Evolutionary conservation across 306 rosid species (phyloP).

Genomic region (Prunus armeniaca): DNA sequence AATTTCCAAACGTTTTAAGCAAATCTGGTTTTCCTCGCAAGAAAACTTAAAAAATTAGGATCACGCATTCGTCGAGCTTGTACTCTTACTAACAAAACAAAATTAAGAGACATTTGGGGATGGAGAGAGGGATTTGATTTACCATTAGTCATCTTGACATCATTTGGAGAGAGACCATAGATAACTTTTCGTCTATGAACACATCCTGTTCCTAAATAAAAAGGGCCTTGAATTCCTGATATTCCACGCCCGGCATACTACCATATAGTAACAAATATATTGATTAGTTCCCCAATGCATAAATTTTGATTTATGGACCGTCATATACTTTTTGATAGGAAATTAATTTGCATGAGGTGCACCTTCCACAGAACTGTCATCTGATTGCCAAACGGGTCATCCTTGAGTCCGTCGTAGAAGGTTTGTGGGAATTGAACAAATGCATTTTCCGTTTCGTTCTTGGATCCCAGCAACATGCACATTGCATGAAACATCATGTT

Average conservation of each 20-base stretch:
- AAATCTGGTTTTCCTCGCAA: slow-evolving; percentile 24
- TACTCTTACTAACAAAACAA: too few relatives aligned
- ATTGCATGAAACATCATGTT: slow-evolving; percentile 47
- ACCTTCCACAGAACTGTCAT: slow-evolving; percentile 20
- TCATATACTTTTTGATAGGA: background rate
- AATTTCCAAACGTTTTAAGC: slow-evolving; percentile 39
- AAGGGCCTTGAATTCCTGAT: slow-evolving; percentile 44
- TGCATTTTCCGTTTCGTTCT: slow-evolving; percentile 47
- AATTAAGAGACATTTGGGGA: background rate
- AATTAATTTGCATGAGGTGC: background rate
- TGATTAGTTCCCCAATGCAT: background rate
- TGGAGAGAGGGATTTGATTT: background rate
- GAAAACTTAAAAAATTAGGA: background rate
- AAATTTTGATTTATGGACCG: background rate
- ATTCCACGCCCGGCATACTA: slow-evolving; percentile 35
- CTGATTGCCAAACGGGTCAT: slow-evolving; percentile 76
- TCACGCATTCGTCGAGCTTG: background rate
- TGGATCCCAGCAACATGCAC: slow-evolving; percentile 47
- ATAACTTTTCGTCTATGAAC: slow-evolving; percentile 62
- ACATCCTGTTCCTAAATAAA: slow-evolving; percentile 53
- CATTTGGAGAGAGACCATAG: slow-evolving; percentile 47
- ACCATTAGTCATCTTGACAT: background rate
- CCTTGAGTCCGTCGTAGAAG: slow-evolving; percentile 53
- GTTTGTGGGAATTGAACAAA: slow-evolving; percentile 52
- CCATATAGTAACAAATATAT: background rate